Evolutionary conservation across 2,329 filamentous ascomycete genomes (phyloP), one percentile per base, ranked within the genome.

Genomic region (Aspergillus flavus): DNA sequence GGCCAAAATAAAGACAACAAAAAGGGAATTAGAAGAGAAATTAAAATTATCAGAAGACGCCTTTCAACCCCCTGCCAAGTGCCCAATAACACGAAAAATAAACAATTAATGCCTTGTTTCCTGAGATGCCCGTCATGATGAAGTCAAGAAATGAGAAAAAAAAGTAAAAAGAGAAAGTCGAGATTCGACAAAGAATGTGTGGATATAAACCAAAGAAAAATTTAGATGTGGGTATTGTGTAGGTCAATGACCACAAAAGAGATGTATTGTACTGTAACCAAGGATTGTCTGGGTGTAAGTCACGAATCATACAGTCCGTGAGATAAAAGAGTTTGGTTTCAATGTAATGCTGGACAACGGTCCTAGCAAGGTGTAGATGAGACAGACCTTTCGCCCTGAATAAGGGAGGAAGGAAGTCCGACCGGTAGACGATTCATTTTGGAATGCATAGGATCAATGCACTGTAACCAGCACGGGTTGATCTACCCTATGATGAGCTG

Each of bases 1-100:
- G 36, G 21, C 48, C 32, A n/a, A 56, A 30, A 61, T 32, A 58
- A n/a, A 57, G 46, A 59, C 26, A 23, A 58, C 45, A 59, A 36
- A 36, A 41, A 58, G 57, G 58, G 61, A 66, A 50, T 61, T 48
- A 57, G 43, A 57, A 66, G 45, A 54, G 16, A 54, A 61, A 66
- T 50, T 56, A 62, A 64, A 62, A 62, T 59, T 61, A 56, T 57
- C 61, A 60, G 59, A 57, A 48, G 61, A 59, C 58, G 61, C 64
- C 64, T 66, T 50, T 59, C 64, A 50, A 63, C 57, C 66, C 64
- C 43, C 59, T 62, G 54, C 61, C 45, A 53, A 58, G 36, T 57
- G 46, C 64, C 68, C 55, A 64, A 58, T 32, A 52, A 52, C 14
- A 36, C 11, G 11, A 23, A 48, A 30, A 45, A 66, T 68, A 62